Percentiles rank a stretch among this genome's conserved stretches.
These are phyloP conservation scores for Acorus calamus DNA, from an alignment of 106 monocot species.

Conservation along the genomic window DNA sequence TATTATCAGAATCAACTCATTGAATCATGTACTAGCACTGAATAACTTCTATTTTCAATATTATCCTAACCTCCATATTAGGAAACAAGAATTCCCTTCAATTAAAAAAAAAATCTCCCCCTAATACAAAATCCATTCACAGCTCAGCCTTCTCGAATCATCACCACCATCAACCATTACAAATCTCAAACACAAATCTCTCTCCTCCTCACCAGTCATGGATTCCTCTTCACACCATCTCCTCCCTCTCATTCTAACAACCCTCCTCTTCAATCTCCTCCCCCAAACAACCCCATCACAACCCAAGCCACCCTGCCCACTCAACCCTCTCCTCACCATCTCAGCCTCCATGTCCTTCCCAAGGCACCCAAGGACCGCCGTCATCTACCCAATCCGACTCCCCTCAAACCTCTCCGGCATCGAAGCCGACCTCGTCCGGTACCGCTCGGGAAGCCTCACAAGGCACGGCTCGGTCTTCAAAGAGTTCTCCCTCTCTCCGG, in stretches of 20 bases:
- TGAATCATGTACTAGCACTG: too few relatives aligned
- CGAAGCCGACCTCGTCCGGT: conserved; percentile 20
- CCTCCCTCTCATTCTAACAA: not conserved
- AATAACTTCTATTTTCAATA: too few relatives aligned
- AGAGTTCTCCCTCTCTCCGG: conserved; percentile 32
- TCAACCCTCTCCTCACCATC: conserved; percentile 29
- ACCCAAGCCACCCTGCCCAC: conserved; percentile 9
- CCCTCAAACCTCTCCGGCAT: conserved; percentile 27
- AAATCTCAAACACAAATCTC: too few relatives aligned
- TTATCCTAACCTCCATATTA: too few relatives aligned
- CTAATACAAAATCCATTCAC: too few relatives aligned
- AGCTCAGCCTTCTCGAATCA: too few relatives aligned
- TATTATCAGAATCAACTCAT: too few relatives aligned
- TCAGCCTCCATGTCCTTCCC: conserved; percentile 25
- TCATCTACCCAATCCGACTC: conserved; percentile 28
- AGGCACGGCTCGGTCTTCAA: conserved; percentile 25
- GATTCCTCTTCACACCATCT: not conserved
- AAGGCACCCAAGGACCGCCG: conserved; percentile 22
- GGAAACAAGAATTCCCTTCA: too few relatives aligned
- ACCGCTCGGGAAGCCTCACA: conserved; percentile 36
- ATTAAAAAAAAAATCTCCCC: too few relatives aligned
- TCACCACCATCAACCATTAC: too few relatives aligned
- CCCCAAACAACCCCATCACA: not conserved
- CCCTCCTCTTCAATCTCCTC: conserved; percentile 9
- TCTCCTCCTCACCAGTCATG: conserved; percentile 1